These are phyloP conservation scores for Leishmania turanica DNA, from an alignment of 208 protist genomes.

Conservation along the genomic window DNA sequence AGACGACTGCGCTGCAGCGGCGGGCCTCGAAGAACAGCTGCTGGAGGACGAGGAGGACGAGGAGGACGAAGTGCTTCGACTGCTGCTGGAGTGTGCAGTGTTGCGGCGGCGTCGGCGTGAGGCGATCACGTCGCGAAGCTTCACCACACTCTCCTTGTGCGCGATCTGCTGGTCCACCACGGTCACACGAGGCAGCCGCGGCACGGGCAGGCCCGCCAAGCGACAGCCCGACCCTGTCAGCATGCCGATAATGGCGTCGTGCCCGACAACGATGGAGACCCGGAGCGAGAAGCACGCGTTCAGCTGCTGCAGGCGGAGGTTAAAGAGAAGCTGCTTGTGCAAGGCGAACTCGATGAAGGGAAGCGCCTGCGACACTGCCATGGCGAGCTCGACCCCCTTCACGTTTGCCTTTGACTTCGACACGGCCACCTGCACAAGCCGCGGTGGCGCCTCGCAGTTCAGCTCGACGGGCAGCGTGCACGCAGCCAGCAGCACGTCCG, in stretches of 20 bases:
- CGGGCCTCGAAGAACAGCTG: constrained; percentile 1
- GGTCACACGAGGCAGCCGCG: constrained; percentile 56
- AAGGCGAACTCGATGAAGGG: constrained; percentile 91
- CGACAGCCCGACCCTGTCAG: constrained; percentile 79
- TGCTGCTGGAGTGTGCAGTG: constrained; percentile 13
- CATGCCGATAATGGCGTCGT: constrained; percentile 76
- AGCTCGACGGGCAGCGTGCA: constrained; percentile 84
- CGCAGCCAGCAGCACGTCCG: constrained; percentile 78
- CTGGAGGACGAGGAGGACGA: constrained; percentile 21
- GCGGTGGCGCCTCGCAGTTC: constrained; percentile 51
- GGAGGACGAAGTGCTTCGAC: constrained; percentile 34
- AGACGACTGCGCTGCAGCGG: neutral
- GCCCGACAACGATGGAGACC: constrained; percentile 73
- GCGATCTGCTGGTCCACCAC: constrained; percentile 67
- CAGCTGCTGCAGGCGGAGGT: constrained; percentile 75
- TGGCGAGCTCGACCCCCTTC: constrained; percentile 76
- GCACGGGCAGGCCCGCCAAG: constrained; percentile 75
- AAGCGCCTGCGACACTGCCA: constrained; percentile 81
- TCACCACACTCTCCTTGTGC: constrained; percentile 61
- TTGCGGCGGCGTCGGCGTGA: constrained; percentile 35
- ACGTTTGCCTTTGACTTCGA: constrained; percentile 71
- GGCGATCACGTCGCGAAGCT: constrained; percentile 62
- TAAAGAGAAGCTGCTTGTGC: constrained; percentile 91
- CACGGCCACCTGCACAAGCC: constrained; percentile 77
- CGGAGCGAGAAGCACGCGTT: constrained; percentile 89